A percentile compares a stretch with the other conserved stretches of the same genome.
phyloP scores from a whole-genome alignment of 106 monocot species.

The Gastrodia elata region DNA sequence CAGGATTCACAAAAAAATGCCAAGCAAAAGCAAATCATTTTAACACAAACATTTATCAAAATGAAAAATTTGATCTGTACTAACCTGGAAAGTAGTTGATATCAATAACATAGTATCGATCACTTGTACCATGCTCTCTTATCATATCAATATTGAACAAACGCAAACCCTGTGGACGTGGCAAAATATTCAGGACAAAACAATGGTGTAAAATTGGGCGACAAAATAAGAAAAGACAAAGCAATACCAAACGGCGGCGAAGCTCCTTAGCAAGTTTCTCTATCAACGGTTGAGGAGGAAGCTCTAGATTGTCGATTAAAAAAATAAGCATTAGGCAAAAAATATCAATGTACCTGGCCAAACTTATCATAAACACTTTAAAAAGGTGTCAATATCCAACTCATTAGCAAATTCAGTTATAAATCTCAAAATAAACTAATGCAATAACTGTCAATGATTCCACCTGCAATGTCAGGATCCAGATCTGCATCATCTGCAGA shows the following conservation, averaged over 20 bases:
- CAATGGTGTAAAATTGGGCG: not conserved
- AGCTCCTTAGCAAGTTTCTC: constrained; percentile 84
- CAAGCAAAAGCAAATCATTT: not conserved
- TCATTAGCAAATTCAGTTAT: not conserved
- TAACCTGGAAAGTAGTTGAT: constrained; percentile 93
- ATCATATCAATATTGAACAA: constrained; percentile 94
- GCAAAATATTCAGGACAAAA: not conserved
- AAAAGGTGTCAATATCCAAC: not conserved
- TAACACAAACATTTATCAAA: not conserved
- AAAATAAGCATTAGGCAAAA: constrained; percentile 1
- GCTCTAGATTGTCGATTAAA: constrained; percentile 32
- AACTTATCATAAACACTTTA: not conserved
- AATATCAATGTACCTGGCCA: not conserved
- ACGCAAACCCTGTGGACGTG: constrained; percentile 47
- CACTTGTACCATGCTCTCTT: constrained; percentile 67
- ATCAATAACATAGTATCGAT: constrained; percentile 80
- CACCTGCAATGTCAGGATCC: constrained; percentile 71
- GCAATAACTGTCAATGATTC: constrained; percentile 1
- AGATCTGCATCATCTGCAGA: constrained; percentile 83
- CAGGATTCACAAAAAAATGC: not conserved
- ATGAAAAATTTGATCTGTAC: constrained; percentile 4
- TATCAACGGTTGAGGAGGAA: constrained; percentile 68
- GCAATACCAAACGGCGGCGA: constrained; percentile 57
- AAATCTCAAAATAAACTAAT: not conserved
- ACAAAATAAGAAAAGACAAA: not conserved